phyloP scores from a whole-genome alignment of 139 green algal genomes.

The Medakamo hakoo region DNA sequence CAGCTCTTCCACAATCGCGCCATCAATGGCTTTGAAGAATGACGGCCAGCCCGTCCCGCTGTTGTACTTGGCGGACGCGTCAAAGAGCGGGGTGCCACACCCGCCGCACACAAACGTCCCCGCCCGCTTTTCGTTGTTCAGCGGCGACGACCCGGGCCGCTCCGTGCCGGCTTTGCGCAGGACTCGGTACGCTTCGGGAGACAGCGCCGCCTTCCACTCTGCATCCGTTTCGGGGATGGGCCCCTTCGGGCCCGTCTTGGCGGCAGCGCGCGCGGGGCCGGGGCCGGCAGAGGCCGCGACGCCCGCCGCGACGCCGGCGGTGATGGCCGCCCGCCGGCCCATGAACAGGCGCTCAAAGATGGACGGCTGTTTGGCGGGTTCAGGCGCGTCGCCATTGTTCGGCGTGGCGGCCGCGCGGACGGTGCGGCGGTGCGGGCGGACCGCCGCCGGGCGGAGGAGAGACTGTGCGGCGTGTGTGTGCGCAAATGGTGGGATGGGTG shows the following conservation, averaged over 20 bases:
- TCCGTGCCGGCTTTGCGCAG: conserved; percentile 4
- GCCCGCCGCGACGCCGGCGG: neutral
- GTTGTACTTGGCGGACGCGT: conserved; percentile 12
- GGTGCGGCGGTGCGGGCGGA: too few relatives aligned
- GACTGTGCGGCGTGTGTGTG: too few relatives aligned
- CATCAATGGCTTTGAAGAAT: conserved; percentile 6
- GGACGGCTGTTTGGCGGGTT: too few relatives aligned
- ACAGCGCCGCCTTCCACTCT: conserved; percentile 6
- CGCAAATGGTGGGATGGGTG: too few relatives aligned
- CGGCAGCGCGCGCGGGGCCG: neutral
- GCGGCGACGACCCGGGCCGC: neutral
- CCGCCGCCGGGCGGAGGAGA: too few relatives aligned
- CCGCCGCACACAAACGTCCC: conserved; percentile 1
- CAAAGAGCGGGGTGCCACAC: conserved; percentile 6
- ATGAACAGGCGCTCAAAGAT: too few relatives aligned
- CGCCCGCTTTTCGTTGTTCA: neutral
- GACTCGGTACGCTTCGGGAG: conserved; percentile 3
- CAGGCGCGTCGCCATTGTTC: too few relatives aligned
- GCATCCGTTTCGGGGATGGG: neutral
- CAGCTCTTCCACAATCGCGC: neutral
- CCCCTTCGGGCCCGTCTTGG: neutral
- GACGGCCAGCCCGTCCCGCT: conserved; percentile 13
- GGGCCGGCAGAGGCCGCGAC: neutral
- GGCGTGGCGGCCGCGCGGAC: too few relatives aligned
- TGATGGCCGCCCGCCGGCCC: neutral